Base-by-base conservation (phyloP, 176 grass and related monocot species). In the Musa schizocarpa region DNA sequence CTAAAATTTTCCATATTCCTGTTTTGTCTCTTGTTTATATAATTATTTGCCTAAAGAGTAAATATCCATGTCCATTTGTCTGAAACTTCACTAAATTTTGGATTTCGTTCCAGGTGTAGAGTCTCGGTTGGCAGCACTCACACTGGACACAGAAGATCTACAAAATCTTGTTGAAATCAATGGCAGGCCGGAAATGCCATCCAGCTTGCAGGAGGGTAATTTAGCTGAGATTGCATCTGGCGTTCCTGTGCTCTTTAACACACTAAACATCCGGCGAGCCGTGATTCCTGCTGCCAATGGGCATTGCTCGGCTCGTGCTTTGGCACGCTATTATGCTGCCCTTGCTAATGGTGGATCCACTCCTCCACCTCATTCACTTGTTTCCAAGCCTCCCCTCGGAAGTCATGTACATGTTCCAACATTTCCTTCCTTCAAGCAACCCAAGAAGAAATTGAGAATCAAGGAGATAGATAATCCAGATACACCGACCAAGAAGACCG, bases 221-320 rank as follows among this genome's bases (percentile, higher is more conserved):
- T 9, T 88, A 16, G 82, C 78, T 1, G 90, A 89, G 84, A 89
- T 98, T 61, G 90, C 82, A 1, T 63, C 88, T 1, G 90, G 88
- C 7, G 11, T 93, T 27, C 88, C 88, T 0, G 73, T 85, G 23
- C 73, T 98, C 29, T 98, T 98, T 55, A 98, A 98, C 86, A 89
- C 90, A 17, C 27, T 98, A 43, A 93, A 98, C 53, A 53, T 94
- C 22, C 95, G 90, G 1, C 82, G 95, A 27, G 88, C 90, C 59
- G 89, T 94, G 65, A 80, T 98, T 79, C 95, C 95, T 13, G 95
- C 90, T 20, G 95, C 90, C 48, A 98, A 98, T 6, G 88, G 95
- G 11, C 95, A 98, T 78, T 91, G 91, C 70, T 98, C 95, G 0
- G 95, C 90, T 34, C 95, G 95, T 8, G 95, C 95, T 0, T 84